Evolutionary conservation across 139 green algal genomes (phyloP), one percentile per base, ranked within the genome.

Genomic region (Nannochloris sp.): DNA sequence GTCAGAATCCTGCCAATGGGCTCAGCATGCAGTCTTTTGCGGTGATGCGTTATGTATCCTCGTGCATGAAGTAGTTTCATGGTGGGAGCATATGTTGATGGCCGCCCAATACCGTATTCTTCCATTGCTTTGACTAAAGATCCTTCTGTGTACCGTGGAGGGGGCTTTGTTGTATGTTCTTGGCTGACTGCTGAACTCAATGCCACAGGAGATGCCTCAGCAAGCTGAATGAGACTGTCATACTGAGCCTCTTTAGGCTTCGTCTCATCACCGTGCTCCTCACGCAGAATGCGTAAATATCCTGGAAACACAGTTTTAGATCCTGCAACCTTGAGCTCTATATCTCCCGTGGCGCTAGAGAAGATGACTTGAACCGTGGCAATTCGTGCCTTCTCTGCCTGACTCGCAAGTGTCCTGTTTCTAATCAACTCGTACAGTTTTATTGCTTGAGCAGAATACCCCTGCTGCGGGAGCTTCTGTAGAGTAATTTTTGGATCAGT

Each of bases 371-470:
- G 11, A 49, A 81, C 75, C 61, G 73, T 67, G 14, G 75, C 29
- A 20, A 84, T 46, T 2, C 59, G 13, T 13, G 84, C 75, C 43
- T 33, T 26, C 0, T 59, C 48, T 84, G 92, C 92, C 70, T 97
- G 91, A 56, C 71, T 87, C 12, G 89, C 91, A 49, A 94, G 49
- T 2, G 87, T 68, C 4, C 87, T 72, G 3, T 58, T 48, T 87
- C 89, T 92, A n/a, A 97, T 89, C 2, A 97, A 68, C 1, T 53
- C 67, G 63, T 97, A 97, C 63, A 97, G 80, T 48, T 80, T 63
- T 1, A 46, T 8, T 3, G 64, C 62, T 49, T 13, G n/a, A 9
- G n/a, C 57, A 29, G 64, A 53, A 33, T 82, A 50, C 11, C 59
- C 40, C 3, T 61, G 50, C 2, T 73, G 62, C 14, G 20, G 28